phyloP scores from a whole-genome alignment of 2,329 filamentous ascomycete genomes.

The Trichoderma hamatum region DNA sequence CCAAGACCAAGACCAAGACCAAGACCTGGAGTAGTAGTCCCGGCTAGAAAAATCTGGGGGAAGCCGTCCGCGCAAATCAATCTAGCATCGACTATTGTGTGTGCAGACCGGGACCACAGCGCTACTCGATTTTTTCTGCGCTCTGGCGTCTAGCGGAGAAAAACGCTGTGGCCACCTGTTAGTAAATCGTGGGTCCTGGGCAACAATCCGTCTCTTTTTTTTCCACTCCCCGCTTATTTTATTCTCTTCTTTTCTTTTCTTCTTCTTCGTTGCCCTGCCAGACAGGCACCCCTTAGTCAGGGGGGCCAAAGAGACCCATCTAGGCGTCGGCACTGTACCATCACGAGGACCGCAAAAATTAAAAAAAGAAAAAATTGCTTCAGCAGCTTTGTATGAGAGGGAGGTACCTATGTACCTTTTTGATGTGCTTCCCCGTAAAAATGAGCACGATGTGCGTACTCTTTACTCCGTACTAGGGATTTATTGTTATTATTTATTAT shows the following conservation, averaged over 20 bases:
- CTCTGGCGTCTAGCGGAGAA: not conserved
- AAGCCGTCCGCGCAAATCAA: conserved; percentile 14
- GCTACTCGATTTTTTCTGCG: not conserved
- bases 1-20: too few species aligned
- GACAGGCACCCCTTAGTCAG: not conserved
- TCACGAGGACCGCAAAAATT: conserved; percentile 37
- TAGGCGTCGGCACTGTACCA: conserved; percentile 32
- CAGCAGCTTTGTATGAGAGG: not conserved
- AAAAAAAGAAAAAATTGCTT: conserved; percentile 26
- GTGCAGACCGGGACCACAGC: not conserved
- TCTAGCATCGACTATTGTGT: not conserved
- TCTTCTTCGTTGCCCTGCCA: not conserved
- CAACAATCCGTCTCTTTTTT: not conserved
- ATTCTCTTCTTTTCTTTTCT: not conserved
- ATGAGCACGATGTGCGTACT: not conserved
- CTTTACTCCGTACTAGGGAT: not conserved
- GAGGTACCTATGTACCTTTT: not conserved
- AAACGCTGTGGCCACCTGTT: conserved; percentile 20
- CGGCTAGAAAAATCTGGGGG: conserved; percentile 23
- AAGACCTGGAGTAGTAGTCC: conserved; percentile 9
- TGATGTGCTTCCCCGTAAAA: not conserved
- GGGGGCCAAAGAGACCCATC: conserved; percentile 17
- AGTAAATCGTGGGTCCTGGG: conserved; percentile 8
- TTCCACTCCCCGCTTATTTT: not conserved
- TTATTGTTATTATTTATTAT: not conserved